Conservation (phyloP, 305 asterid species). For the Rubia balearica region DNA sequence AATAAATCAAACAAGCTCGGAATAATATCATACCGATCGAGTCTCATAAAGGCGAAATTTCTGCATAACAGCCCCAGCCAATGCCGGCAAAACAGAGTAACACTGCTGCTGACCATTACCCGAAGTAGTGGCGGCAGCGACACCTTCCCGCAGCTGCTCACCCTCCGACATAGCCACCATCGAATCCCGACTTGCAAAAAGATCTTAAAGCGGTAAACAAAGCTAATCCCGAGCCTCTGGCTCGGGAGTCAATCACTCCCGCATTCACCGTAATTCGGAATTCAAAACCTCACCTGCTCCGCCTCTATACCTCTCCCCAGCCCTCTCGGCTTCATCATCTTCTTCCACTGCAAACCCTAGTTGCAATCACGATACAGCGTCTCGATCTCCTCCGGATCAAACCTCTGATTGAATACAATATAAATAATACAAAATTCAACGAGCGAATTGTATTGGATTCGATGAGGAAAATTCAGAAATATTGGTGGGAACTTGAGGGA, state of each 20-base stretch:
- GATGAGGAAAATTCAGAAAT: neutral
- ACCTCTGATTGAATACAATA: neutral
- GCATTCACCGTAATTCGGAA: conserved; percentile 37
- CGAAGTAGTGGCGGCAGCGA: conserved; percentile 4
- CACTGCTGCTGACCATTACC: conserved; percentile 11
- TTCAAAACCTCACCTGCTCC: conserved; percentile 10
- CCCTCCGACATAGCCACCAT: conserved; percentile 30
- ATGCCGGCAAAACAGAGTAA: conserved; percentile 19
- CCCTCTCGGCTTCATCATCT: conserved; percentile 9
- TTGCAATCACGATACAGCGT: neutral
- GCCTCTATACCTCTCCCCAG: conserved; percentile 8
- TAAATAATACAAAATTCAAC: neutral
- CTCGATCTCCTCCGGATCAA: conserved; percentile 16
- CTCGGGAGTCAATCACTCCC: conserved; percentile 39
- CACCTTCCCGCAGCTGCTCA: conserved; percentile 16
- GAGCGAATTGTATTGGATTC: neutral
- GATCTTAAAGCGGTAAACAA: conserved; percentile 15
- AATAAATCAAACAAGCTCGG: neutral
- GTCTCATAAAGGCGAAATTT: conserved; percentile 94
- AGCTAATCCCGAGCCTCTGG: conserved; percentile 77
- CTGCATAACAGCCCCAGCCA: conserved; percentile 64
- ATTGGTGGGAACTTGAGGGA: neutral
- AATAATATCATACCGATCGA: conserved; percentile 48
- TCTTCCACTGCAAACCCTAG: conserved; percentile 16
- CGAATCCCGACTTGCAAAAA: conserved; percentile 6